Evolutionary conservation across 2,329 filamentous ascomycete genomes (phyloP).

Genomic region (Hawksworthiomyces lignivorus): DNA sequence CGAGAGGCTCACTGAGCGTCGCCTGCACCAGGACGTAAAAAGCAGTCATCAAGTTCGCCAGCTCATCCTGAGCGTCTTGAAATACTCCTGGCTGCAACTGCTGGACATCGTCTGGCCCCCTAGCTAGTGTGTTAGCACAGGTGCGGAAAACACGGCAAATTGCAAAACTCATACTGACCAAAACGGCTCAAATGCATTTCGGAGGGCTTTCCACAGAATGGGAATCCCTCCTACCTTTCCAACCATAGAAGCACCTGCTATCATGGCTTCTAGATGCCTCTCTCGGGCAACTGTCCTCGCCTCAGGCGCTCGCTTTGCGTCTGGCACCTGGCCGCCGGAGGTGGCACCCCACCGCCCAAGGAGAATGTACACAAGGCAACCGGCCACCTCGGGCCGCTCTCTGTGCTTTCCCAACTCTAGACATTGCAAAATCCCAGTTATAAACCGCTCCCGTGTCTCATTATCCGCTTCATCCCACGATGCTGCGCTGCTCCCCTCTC

Average conservation of each 20-base stretch:
- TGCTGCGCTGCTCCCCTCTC: constrained; percentile 29
- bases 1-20: constrained; percentile 42
- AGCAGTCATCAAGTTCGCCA: constrained; percentile 19
- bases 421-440: constrained; percentile 42
- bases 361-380: constrained; percentile 52
- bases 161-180: constrained; percentile 30
- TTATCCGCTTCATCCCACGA: constrained; percentile 60
- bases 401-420: constrained; percentile 29
- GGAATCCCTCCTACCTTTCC: constrained; percentile 43
- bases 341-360: constrained; percentile 66
- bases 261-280: constrained; percentile 53
- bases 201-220: constrained; percentile 44
- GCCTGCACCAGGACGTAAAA: constrained; percentile 41
- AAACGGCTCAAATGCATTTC: constrained; percentile 41
- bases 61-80: constrained; percentile 44
- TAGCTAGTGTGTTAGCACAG: constrained; percentile 16
- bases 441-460: constrained; percentile 48
- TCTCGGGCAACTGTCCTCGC: constrained; percentile 43
- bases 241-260: constrained; percentile 43
- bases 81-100: constrained; percentile 30
- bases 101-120: constrained; percentile 38
- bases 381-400: constrained; percentile 44
- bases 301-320: constrained; percentile 31
- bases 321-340: constrained; percentile 38
- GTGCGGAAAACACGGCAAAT: constrained; percentile 14